These are phyloP conservation scores for Xylariaceae sp. DNA, from an alignment of 2,329 filamentous ascomycete species.

Conservation along the genomic window DNA sequence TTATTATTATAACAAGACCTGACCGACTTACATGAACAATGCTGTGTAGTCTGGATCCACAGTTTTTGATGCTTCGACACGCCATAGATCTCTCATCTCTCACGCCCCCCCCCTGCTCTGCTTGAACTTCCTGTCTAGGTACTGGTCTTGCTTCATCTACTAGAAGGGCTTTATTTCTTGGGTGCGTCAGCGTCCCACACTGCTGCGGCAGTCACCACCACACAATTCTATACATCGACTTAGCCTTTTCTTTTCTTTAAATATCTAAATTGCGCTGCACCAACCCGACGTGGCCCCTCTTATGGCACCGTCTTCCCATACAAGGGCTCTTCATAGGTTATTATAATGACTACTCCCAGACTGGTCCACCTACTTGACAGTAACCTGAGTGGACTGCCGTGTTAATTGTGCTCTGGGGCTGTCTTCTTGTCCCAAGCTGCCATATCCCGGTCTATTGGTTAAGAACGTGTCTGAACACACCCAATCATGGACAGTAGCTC, in stretches of 20 bases:
- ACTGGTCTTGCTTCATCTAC: conserved; percentile 22
- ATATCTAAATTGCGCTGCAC: conserved; percentile 30
- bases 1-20: conserved; percentile 30
- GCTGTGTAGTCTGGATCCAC: conserved; percentile 30
- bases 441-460: conserved; percentile 39
- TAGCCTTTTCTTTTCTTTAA: conserved; percentile 28
- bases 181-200: conserved; percentile 26
- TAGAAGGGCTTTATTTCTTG: conserved; percentile 23
- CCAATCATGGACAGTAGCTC: conserved; percentile 45
- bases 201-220: conserved; percentile 24
- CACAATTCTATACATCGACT: conserved; percentile 26
- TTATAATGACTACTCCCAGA: conserved; percentile 35
- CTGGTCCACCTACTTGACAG: conserved; percentile 34
- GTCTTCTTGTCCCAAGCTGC: conserved; percentile 29
- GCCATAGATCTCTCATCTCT: conserved; percentile 20
- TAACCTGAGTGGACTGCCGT: conserved; percentile 39
- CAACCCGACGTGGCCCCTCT: conserved; percentile 36
- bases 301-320: conserved; percentile 30
- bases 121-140: conserved; percentile 23
- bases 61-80: conserved; percentile 27
- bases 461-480: conserved; percentile 27
- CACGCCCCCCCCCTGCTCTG: conserved; percentile 25
- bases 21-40: conserved; percentile 27
- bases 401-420: conserved; percentile 30
- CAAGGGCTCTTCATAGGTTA: conserved; percentile 33